Evolutionary conservation across 2,329 filamentous ascomycete species (phyloP).

Genomic region (Allantophomopsis cytisporea): DNA sequence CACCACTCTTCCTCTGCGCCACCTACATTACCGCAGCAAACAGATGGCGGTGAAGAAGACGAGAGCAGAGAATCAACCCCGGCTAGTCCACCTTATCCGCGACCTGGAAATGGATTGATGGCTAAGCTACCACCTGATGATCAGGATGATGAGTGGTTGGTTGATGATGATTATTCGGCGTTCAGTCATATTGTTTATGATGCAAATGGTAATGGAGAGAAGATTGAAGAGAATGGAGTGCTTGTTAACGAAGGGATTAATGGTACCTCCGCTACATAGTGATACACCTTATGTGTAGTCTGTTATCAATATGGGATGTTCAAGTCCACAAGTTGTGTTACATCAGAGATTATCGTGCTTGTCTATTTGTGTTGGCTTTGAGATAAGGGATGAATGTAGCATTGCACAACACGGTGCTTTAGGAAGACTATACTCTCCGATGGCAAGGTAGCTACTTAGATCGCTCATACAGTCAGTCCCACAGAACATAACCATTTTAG

Average conservation of each 20-base stretch:
- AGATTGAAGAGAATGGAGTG: slow-evolving; percentile 11
- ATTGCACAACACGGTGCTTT: no score
- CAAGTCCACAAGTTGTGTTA: no score
- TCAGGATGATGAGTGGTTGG: slow-evolving; percentile 46
- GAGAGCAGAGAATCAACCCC: slow-evolving; percentile 32
- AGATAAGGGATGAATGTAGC: no score
- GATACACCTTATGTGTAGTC: no score
- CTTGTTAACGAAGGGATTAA: neutral
- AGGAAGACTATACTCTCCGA: no score
- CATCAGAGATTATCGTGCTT: no score
- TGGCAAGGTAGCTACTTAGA: no score
- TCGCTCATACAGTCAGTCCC: no score
- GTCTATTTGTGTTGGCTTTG: no score
- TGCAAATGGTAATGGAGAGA: slow-evolving; percentile 8
- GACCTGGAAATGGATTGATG: slow-evolving; percentile 45
- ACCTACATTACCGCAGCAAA: slow-evolving; percentile 8
- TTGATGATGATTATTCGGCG: slow-evolving; percentile 30
- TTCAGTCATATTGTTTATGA: slow-evolving; percentile 19
- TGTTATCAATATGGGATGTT: no score
- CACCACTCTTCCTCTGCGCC: slow-evolving; percentile 10
- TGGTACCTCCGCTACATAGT: no score
- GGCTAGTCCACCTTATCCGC: slow-evolving; percentile 47
- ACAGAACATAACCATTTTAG: no score
- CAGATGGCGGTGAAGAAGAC: slow-evolving; percentile 15
- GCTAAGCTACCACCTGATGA: slow-evolving; percentile 35